phyloP scores from a whole-genome alignment of 1,284 basidiomycete genomes.

The Puccinia novopanici region DNA sequence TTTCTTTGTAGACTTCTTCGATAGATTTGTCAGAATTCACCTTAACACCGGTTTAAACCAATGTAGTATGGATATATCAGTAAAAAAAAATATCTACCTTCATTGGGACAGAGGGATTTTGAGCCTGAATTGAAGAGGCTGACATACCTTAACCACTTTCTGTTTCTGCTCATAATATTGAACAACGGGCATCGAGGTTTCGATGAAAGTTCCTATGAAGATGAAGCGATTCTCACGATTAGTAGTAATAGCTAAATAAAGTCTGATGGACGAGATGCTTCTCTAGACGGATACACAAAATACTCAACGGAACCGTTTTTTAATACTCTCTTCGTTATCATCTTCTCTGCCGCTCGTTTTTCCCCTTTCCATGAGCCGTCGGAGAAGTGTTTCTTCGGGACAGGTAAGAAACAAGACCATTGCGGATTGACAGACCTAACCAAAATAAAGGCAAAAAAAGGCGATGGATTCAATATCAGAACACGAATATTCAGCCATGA shows the following conservation, averaged over 20 bases:
- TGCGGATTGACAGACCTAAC: conserved; percentile 75
- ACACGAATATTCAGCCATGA: not conserved
- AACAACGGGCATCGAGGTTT: conserved; percentile 95
- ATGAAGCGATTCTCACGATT: not conserved
- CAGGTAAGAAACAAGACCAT: conserved; percentile 87
- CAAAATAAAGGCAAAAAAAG: not conserved
- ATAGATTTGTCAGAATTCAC: not conserved
- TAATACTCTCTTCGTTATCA: conserved; percentile 92
- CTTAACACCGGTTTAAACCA: too few species aligned
- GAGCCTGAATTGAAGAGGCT: not conserved
- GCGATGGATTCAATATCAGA: not conserved
- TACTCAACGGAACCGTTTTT: conserved; percentile 84
- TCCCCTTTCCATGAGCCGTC: conserved; percentile 80
- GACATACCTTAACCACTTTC: conserved; percentile 75
- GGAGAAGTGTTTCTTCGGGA: conserved; percentile 82
- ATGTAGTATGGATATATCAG: too few species aligned
- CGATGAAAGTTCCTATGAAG: conserved; percentile 77
- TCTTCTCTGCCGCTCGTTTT: conserved; percentile 95
- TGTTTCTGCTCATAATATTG: conserved; percentile 72
- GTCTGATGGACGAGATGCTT: not conserved
- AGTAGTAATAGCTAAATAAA: conserved; percentile 28
- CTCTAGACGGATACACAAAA: not conserved
- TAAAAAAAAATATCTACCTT: too few species aligned
- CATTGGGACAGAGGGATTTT: too few species aligned
- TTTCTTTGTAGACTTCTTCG: not conserved